Conservation (phyloP, 228 moss, liverwort and hornwort species). For the Sphagnum magellanicum region DNA sequence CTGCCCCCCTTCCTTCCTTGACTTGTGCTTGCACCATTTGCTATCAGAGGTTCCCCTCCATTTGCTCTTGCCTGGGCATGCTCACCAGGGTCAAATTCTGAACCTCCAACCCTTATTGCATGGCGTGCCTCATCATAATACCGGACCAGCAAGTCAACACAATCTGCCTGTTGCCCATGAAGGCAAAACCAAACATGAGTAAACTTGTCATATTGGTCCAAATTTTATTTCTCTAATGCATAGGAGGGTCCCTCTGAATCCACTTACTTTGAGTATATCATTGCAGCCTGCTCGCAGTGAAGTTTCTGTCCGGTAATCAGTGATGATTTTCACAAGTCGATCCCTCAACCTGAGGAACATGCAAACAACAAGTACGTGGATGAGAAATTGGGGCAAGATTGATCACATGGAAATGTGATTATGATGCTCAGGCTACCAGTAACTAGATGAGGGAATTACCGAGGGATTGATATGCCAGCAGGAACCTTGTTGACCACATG, state of each 20-base stretch:
- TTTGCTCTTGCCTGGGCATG: conserved; percentile 22
- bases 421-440: background rate
- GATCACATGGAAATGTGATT: no score
- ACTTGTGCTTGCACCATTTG: conserved; percentile 23
- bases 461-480: conserved; percentile 79
- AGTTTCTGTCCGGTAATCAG: conserved; percentile 94
- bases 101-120: conserved; percentile 94
- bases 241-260: background rate
- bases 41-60: conserved; percentile 28
- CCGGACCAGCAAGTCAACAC: conserved; percentile 91
- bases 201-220: background rate
- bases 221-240: background rate
- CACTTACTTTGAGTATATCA: conserved; percentile 74
- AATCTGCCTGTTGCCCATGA: conserved; percentile 64
- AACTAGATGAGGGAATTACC: conserved; percentile 22
- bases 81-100: conserved; percentile 31
- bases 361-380: no score
- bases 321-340: conserved; percentile 84
- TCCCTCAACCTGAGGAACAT: conserved; percentile 63
- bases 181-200: conserved; percentile 4
- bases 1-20: conserved; percentile 40
- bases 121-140: conserved; percentile 98
- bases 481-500: conserved; percentile 87
- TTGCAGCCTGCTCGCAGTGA: conserved; percentile 87
- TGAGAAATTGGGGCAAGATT: no score